These are phyloP conservation scores for Sordariomycetes sp. DNA, from an alignment of 2,329 filamentous ascomycete species.

Conservation along the genomic window DNA sequence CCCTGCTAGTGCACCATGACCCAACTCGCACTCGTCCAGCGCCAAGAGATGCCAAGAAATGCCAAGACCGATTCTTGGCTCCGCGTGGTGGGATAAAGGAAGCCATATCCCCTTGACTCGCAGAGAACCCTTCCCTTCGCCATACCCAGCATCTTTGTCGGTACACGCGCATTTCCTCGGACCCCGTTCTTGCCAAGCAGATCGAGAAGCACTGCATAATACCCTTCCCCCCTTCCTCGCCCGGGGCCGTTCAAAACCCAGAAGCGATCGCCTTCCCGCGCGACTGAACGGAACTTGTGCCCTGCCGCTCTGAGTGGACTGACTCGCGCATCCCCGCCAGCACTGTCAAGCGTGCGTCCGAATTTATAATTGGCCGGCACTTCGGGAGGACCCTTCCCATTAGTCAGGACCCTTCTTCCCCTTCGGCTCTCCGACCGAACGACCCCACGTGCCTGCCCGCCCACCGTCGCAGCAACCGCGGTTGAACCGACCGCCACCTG, in stretches of 20 bases:
- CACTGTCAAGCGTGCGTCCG: background rate
- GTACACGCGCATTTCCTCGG: background rate
- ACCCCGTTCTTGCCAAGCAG: background rate
- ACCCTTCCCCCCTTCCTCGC: background rate
- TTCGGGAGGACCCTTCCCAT: background rate
- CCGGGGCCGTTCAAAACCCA: background rate
- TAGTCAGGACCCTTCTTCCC: background rate
- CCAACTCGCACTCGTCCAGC: background rate
- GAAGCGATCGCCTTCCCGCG: background rate
- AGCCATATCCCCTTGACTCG: slow-evolving; percentile 2
- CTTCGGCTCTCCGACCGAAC: background rate
- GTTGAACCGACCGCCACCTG: background rate
- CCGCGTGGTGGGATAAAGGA: slow-evolving; percentile 4
- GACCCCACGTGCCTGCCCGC: background rate
- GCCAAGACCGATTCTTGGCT: slow-evolving; percentile 1
- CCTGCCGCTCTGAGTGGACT: background rate
- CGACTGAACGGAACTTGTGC: background rate
- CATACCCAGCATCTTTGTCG: background rate
- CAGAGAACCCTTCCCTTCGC: background rate
- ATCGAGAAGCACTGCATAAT: background rate
- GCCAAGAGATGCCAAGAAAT: slow-evolving; percentile 5
- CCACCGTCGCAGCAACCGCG: background rate
- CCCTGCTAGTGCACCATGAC: background rate
- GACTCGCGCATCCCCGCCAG: background rate
- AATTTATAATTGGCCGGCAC: background rate